phyloP scores from a whole-genome alignment of 2,329 filamentous ascomycete species.

The Ceratocystis variospora region DNA sequence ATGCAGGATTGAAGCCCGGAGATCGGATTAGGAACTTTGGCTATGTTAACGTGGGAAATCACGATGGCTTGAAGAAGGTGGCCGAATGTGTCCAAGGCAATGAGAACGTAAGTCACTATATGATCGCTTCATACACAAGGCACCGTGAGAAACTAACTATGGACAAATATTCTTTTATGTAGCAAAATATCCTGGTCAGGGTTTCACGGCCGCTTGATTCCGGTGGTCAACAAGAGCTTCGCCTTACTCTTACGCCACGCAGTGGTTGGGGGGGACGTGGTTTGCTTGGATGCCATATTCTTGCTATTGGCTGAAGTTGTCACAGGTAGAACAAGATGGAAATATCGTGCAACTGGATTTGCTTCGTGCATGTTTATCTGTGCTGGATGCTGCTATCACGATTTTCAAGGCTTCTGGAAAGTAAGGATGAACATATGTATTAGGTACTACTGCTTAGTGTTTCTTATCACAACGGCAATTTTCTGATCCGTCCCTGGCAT shows the following conservation, averaged over 20 bases:
- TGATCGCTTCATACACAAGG: neutral
- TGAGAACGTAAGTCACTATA: conserved; percentile 56
- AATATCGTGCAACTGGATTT: neutral
- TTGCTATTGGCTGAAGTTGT: conserved; percentile 41
- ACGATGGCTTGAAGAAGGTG: conserved; percentile 73
- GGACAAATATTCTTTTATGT: conserved; percentile 2
- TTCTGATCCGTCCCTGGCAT: conserved; percentile 1
- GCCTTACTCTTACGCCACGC: conserved; percentile 60
- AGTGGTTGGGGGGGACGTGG: conserved; percentile 84
- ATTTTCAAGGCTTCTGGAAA: neutral
- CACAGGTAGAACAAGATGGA: neutral
- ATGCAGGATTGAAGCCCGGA: conserved; percentile 64
- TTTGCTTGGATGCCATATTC: conserved; percentile 76
- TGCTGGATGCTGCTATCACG: neutral
- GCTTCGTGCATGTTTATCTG: neutral
- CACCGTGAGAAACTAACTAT: neutral
- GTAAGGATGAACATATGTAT: neutral
- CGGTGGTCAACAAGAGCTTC: conserved; percentile 41
- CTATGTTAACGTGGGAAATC: conserved; percentile 66
- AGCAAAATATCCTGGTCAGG: conserved; percentile 60
- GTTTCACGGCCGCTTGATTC: conserved; percentile 37
- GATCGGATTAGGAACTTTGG: conserved; percentile 80
- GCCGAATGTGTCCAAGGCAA: conserved; percentile 82
- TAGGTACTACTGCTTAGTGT: neutral
- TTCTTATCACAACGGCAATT: neutral